Conservation (phyloP, 2,329 filamentous ascomycete species). For the Chaetomium sp. region DNA sequence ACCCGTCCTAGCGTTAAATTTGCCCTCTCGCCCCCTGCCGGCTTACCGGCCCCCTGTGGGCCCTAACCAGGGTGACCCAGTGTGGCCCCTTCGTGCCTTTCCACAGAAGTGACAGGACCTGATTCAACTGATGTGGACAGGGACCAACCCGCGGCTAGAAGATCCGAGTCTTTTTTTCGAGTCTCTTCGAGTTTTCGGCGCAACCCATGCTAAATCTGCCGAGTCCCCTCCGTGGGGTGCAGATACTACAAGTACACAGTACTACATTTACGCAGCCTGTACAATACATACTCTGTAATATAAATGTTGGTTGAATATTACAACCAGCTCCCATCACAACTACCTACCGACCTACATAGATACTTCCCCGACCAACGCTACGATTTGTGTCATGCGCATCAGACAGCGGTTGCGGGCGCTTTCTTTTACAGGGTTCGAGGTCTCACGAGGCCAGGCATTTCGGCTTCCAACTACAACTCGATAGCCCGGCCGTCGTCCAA, state of each 20-base stretch:
- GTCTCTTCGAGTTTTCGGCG: neutral
- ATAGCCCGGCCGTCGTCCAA: neutral
- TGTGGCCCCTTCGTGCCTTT: no score
- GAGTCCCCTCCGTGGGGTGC: neutral
- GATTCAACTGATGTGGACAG: neutral
- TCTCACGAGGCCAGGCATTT: neutral
- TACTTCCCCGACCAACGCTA: no score
- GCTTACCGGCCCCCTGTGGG: conserved; percentile 4
- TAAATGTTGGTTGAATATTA: no score
- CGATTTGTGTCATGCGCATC: neutral
- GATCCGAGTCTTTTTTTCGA: neutral
- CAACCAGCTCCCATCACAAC: no score
- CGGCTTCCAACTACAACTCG: neutral
- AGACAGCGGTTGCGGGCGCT: neutral
- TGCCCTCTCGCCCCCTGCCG: conserved; percentile 14
- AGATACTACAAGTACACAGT: neutral
- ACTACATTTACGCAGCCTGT: no score
- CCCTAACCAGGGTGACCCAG: conserved; percentile 20
- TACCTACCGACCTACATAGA: no score
- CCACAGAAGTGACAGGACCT: neutral
- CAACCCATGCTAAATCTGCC: neutral
- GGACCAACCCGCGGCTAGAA: neutral
- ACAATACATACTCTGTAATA: no score
- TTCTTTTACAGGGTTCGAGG: neutral
- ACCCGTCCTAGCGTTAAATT: conserved; percentile 31